Conservation (phyloP, 768 basidiomycete genomes). For the Pulveroboletus ravenelii region DNA sequence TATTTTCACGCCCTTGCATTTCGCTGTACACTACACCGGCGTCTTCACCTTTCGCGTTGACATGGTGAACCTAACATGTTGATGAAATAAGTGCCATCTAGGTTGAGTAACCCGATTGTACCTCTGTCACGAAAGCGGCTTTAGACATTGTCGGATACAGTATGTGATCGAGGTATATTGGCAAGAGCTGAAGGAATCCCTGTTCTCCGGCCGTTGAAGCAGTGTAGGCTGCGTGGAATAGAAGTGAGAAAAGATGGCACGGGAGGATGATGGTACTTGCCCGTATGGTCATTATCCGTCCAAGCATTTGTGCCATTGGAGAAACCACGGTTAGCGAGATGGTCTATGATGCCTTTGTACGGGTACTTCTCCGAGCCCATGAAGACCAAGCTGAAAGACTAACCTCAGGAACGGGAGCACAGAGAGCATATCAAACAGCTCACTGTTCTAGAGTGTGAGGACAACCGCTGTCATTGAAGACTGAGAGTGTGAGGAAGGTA, state of each 20-base stretch:
- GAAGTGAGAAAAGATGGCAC: neutral
- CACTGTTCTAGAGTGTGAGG: conserved; percentile 97
- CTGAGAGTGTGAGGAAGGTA: conserved; percentile 36
- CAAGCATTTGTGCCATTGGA: conserved; percentile 93
- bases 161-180: conserved; percentile 94
- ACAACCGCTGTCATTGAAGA: conserved; percentile 91
- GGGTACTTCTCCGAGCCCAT: conserved; percentile 96
- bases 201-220: conserved; percentile 93
- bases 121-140: conserved; percentile 72
- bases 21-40: conserved; percentile 96
- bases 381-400: conserved; percentile 65
- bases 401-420: conserved; percentile 1
- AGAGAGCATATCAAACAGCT: conserved; percentile 24
- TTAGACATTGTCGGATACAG: conserved; percentile 93
- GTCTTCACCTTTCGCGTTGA: conserved; percentile 85
- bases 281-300: conserved; percentile 92
- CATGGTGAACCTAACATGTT: conserved; percentile 80
- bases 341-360: conserved; percentile 93
- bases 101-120: conserved; percentile 17
- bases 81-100: conserved; percentile 1
- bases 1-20: conserved; percentile 97
- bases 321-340: conserved; percentile 90
- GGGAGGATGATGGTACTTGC: neutral
- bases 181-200: conserved; percentile 80
- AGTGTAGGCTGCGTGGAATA: conserved; percentile 62